Evolutionary conservation across 306 rosid genomes (phyloP).

Genomic region (Vigna reflexopilosa): DNA sequence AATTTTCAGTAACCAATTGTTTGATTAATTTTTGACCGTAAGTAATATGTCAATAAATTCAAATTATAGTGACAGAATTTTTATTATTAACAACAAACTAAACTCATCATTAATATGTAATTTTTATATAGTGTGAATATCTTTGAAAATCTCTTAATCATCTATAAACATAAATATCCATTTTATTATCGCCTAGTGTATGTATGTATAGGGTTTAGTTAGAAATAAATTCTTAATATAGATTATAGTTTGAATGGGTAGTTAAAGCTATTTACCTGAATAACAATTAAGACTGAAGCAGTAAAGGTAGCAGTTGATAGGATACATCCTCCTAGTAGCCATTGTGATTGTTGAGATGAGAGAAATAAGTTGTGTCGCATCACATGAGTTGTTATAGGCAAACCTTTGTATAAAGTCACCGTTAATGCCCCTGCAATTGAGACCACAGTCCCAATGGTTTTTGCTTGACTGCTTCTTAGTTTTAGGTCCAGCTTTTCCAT

Average conservation of each 20-base stretch:
- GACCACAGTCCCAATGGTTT: constrained; percentile 44
- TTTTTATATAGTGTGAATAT: too few species aligned
- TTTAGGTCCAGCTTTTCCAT: constrained; percentile 51
- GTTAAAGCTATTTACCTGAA: constrained; percentile 25
- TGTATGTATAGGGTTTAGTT: too few species aligned
- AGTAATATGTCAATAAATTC: too few species aligned
- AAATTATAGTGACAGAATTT: too few species aligned
- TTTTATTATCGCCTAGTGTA: too few species aligned
- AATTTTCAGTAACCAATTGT: too few species aligned
- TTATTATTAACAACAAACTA: too few species aligned
- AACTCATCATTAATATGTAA: too few species aligned
- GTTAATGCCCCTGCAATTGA: constrained; percentile 56
- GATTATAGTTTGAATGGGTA: neutral
- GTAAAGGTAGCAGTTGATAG: constrained; percentile 35
- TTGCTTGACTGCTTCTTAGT: constrained; percentile 47
- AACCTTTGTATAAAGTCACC: constrained; percentile 49
- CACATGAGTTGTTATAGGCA: constrained; percentile 19
- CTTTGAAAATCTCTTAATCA: too few species aligned
- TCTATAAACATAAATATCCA: too few species aligned
- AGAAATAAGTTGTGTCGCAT: neutral
- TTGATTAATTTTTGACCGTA: rapidly evolving
- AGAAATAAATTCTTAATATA: too few species aligned
- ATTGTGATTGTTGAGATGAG: constrained; percentile 31
- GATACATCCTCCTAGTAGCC: constrained; percentile 55
- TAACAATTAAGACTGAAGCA: constrained; percentile 22